phyloP scores from a whole-genome alignment of 306 rosid genomes.

The Canavalia gladiata region DNA sequence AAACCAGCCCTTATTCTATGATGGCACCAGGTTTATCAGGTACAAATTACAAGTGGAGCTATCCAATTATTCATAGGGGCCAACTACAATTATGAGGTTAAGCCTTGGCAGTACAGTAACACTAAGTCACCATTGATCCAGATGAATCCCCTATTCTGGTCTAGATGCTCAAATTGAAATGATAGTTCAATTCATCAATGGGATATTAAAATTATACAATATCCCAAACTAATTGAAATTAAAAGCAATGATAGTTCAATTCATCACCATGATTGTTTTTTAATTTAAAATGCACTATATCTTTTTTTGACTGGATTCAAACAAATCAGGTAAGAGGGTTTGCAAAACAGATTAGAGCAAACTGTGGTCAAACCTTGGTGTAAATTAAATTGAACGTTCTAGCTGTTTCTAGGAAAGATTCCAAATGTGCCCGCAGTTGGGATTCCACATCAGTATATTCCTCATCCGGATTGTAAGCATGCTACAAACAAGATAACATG shows the following conservation, averaged over 20 bases:
- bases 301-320: slow-evolving; percentile 12
- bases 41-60: slow-evolving; percentile 3
- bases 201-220: slow-evolving; percentile 27
- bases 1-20: background rate
- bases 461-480: slow-evolving; percentile 95
- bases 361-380: slow-evolving; percentile 71
- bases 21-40: slow-evolving; percentile 9
- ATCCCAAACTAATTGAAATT: slow-evolving; percentile 4
- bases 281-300: slow-evolving; percentile 1
- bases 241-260: background rate
- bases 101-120: background rate
- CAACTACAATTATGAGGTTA: slow-evolving; percentile 9
- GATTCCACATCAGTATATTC: slow-evolving; percentile 87
- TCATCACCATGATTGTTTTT: slow-evolving; percentile 31
- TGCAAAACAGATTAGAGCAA: slow-evolving; percentile 23
- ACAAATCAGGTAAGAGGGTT: slow-evolving; percentile 13
- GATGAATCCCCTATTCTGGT: slow-evolving; percentile 25
- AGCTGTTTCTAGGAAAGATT: slow-evolving; percentile 95
- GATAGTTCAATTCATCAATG: background rate
- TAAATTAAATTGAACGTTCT: slow-evolving; percentile 87
- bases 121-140: background rate
- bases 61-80: background rate
- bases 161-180: slow-evolving; percentile 4
- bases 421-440: slow-evolving; percentile 84
- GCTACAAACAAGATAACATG: slow-evolving; percentile 58